These are phyloP conservation scores for Phytophthora constricta DNA, from an alignment of 352 stramenopile species.

Conservation along the genomic window DNA sequence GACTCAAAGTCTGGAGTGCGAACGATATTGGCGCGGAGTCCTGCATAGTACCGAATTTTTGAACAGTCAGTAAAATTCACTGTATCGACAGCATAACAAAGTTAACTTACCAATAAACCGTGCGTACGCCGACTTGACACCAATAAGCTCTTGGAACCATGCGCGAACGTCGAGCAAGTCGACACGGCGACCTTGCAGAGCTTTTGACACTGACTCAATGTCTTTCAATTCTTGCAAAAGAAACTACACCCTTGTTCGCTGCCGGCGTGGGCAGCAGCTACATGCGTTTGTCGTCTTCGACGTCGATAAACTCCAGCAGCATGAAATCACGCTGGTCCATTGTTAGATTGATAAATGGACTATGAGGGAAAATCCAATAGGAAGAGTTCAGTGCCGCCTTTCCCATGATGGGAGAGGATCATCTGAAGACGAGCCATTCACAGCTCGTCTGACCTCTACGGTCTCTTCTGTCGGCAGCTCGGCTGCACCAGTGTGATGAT, in stretches of 20 bases:
- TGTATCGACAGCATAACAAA: neutral
- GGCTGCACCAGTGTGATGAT: no score
- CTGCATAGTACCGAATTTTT: neutral
- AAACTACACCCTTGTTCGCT: neutral
- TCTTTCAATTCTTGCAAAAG: neutral
- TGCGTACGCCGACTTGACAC: neutral
- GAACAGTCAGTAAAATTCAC: neutral
- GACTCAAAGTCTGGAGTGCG: conserved; percentile 32
- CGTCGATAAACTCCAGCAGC: neutral
- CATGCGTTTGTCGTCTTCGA: neutral
- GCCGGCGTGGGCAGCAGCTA: neutral
- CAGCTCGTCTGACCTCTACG: no score
- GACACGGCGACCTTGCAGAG: neutral
- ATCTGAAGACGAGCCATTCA: no score
- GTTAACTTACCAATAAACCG: neutral
- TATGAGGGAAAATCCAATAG: no score
- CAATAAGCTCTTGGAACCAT: neutral
- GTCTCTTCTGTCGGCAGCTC: no score
- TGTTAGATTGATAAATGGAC: no score
- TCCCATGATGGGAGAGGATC: no score
- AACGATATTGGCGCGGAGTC: conserved; percentile 14
- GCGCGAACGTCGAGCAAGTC: neutral
- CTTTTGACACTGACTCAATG: neutral
- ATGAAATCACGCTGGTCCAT: neutral
- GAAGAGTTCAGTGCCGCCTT: no score